Percentiles rank a stretch among this genome's conserved stretches.
These are phyloP conservation scores for Sporothrix inflata DNA, from an alignment of 2,329 filamentous ascomycete genomes.

Conservation along the genomic window DNA sequence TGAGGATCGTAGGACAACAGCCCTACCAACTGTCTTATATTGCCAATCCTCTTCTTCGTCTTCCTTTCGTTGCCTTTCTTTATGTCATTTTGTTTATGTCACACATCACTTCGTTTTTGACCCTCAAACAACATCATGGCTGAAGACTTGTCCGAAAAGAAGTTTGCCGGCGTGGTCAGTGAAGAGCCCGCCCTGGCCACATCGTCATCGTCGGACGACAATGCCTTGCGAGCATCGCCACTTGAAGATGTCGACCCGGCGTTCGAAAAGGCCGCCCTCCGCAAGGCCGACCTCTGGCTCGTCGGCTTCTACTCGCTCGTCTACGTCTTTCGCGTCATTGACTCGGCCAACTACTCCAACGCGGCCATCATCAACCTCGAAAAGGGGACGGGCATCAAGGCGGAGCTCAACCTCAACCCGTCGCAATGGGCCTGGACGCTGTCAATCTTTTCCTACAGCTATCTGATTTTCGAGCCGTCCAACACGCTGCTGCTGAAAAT, in stretches of 20 bases:
- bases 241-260: slow-evolving; percentile 27
- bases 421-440: slow-evolving; percentile 46
- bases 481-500: slow-evolving; percentile 45
- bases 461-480: slow-evolving; percentile 45
- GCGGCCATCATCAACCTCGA: slow-evolving; percentile 48
- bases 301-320: slow-evolving; percentile 44
- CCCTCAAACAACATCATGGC: not conserved
- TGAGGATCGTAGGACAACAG: not conserved
- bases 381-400: slow-evolving; percentile 45
- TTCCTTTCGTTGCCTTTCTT: too few relatives aligned
- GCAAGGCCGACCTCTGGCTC: slow-evolving; percentile 44
- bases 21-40: slow-evolving; percentile 9
- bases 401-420: slow-evolving; percentile 41
- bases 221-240: not conserved
- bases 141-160: not conserved
- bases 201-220: slow-evolving; percentile 3
- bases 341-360: slow-evolving; percentile 46
- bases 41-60: not conserved
- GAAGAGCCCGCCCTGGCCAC: not conserved
- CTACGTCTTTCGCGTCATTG: slow-evolving; percentile 46
- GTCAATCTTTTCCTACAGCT: slow-evolving; percentile 48
- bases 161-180: not conserved
- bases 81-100: too few relatives aligned
- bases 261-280: slow-evolving; percentile 40
- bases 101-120: not conserved